Evolutionary conservation across 768 basidiomycete species (phyloP), one percentile per base, ranked within the genome.

Genomic region (Russula vinacea): DNA sequence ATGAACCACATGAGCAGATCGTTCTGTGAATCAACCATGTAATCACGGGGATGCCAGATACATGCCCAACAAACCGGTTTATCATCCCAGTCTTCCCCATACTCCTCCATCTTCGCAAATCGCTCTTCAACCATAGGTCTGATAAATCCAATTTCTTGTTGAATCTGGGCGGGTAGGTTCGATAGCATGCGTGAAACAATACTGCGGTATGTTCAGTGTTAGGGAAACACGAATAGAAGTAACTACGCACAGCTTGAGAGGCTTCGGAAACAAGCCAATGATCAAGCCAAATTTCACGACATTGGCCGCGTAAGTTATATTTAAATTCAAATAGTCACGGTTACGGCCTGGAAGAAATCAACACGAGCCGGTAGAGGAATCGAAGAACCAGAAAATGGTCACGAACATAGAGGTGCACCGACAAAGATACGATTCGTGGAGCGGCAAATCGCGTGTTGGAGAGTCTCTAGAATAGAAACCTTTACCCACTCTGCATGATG

Each of bases 171-270:
- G 17, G 60, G 52, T 26, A 54, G n/a, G 9, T 45, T 54, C 16
- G 52, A 45, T 22, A 61, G 2, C 39, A 61, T 35, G 17, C 42
- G 52, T 17, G 60, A n/a, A 13, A 45, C 52, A 11, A 61, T 17
- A 17, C 60, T n/a, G n/a, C n/a, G n/a, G n/a, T 61, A 42, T 14
- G 4, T 1, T 37, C 19, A 33, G 19, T 17, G 5, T 19, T 13
- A 54, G 2, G 8, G 17, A 1, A 8, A 47, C 0, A 26, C 33
- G 17, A 3, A 26, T 16, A 37, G 2, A 19, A 17, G 14, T n/a
- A 5, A 17, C 10, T 47, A 47, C 78, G 51, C 62, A 83, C 82
- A 79, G 79, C 68, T 75, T 77, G 26, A 83, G 59, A 62, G 78
- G 73, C 22, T 65, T 54, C 0, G 82, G 83, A 60, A 80, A 75